Base-by-base conservation (phyloP, 306 rosid species). In the Prosopis cineraria region DNA sequence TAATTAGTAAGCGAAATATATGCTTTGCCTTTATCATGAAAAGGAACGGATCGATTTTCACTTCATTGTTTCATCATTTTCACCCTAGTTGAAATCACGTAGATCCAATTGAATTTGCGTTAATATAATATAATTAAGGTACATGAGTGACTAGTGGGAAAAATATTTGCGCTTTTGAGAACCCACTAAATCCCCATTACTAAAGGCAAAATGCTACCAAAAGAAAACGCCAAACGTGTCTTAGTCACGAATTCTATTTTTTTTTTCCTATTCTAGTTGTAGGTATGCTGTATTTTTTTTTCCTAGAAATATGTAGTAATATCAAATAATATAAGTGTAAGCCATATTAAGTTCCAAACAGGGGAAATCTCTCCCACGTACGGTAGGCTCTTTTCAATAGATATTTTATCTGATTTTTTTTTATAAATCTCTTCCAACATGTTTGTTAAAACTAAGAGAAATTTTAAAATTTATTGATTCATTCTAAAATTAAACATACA, bases 41-140 rank as follows among this genome's bases (percentile, higher is more conserved):
- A 24, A 6, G 13, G 62, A 75, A 75, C 12, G 24, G 50, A 47
- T 76, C 9, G 53, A 47, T 47, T 47, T 47, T 47, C n/a, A 25
- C 14, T 11, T 36, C 27, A 19, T 47, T 36, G 48, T 76, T 50
- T 40, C 24, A 67, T 39, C 40, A 67, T 76, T 67, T 67, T 68
- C 43, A 37, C 56, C 30, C 66, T 56, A 4, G 17, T 37, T 30
- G 4, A 48, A 45, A 64, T 64, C 33, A 64, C 29, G 7, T 39
- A 19, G 11, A 40, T 16, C 30, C 52, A 52, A 67, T n/a, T 48
- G 5, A 14, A 47, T 1, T 47, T 47, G 2, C 5, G 45, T 19
- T 47, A 13, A 14, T 45, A 43, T 11, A 13, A 12, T 2, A 43
- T 6, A 19, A 41, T 47, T 1, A 14, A 19, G 7, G 47, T 37